phyloP scores from a whole-genome alignment of 2,329 filamentous ascomycete genomes.

The Stagonosporopsis vannaccii region DNA sequence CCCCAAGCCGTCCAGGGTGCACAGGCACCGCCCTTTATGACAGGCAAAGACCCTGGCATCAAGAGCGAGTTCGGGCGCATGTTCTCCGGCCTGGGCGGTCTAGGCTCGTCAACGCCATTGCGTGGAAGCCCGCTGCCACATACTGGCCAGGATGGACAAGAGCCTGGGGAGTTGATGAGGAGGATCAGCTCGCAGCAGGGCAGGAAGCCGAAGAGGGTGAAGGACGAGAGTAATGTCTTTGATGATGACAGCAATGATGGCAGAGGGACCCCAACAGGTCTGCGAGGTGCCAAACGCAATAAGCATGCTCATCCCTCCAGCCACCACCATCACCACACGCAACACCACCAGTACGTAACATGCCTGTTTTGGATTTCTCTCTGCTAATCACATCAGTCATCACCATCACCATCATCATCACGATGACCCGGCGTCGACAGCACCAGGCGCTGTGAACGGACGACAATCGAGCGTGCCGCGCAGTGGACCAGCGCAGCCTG shows the following conservation, averaged over 20 bases:
- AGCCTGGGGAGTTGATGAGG: constrained; percentile 42
- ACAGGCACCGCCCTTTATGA: constrained; percentile 79
- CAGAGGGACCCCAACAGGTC: constrained; percentile 66
- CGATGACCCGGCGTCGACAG: constrained; percentile 46
- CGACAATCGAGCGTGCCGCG: constrained; percentile 40
- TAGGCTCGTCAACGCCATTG: constrained; percentile 65
- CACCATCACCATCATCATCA: constrained; percentile 65
- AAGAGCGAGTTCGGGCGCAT: constrained; percentile 95
- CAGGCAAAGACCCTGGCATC: constrained; percentile 83
- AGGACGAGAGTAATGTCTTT: constrained; percentile 74
- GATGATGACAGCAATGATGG: constrained; percentile 72
- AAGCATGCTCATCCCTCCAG: constrained; percentile 56
- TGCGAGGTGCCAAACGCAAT: constrained; percentile 72
- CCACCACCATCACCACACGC: constrained; percentile 67
- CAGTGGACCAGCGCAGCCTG: constrained; percentile 36
- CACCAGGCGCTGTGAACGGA: constrained; percentile 31
- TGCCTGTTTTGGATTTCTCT: not conserved
- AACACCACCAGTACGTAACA: constrained; percentile 58
- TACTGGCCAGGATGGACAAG: constrained; percentile 38
- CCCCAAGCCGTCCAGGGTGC: constrained; percentile 94
- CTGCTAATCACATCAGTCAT: constrained; percentile 60
- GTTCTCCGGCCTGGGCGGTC: constrained; percentile 88
- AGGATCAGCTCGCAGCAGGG: constrained; percentile 50
- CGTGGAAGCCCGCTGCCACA: constrained; percentile 58
- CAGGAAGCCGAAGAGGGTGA: constrained; percentile 65